A percentile compares a stretch with the other conserved stretches of the same genome.
phyloP scores from a whole-genome alignment of 768 basidiomycete genomes.

The Ramaria rubella region DNA sequence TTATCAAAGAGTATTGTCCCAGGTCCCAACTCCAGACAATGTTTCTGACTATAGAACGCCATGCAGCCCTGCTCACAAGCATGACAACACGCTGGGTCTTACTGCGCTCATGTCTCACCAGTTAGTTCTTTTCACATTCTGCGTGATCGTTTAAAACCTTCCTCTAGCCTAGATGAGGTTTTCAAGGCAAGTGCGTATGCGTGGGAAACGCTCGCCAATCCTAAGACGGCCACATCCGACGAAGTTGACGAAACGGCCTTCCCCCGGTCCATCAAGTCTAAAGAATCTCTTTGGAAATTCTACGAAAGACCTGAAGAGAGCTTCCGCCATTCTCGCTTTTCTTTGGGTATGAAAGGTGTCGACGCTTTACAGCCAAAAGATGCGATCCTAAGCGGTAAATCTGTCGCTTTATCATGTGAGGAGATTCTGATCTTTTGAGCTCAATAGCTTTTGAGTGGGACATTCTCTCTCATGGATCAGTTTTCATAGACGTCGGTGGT shows the following conservation, averaged over 20 bases:
- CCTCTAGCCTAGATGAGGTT: conserved; percentile 61
- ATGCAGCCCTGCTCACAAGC: conserved; percentile 57
- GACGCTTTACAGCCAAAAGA: conserved; percentile 14
- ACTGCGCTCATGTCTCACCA: conserved; percentile 48
- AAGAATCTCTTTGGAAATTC: conserved; percentile 12
- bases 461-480: conserved; percentile 10
- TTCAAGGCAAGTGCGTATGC: conserved; percentile 72
- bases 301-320: conserved; percentile 10
- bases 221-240: conserved; percentile 15
- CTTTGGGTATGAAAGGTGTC: conserved; percentile 15
- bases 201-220: conserved; percentile 43
- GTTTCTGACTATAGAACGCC: background rate
- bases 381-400: conserved; percentile 16
- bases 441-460: conserved; percentile 22
- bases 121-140: conserved; percentile 19
- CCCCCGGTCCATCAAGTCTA: conserved; percentile 14
- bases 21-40: background rate
- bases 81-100: conserved; percentile 56
- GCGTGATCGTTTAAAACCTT: background rate
- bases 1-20: conserved; percentile 41
- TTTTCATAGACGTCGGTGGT: conserved; percentile 21
- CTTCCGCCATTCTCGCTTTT: conserved; percentile 14
- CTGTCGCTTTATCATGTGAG: background rate
- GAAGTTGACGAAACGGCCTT: conserved; percentile 14
- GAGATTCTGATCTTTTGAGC: background rate